Evolutionary conservation across 1,284 basidiomycete genomes (phyloP).

Genomic region (Abortiporus biennis): DNA sequence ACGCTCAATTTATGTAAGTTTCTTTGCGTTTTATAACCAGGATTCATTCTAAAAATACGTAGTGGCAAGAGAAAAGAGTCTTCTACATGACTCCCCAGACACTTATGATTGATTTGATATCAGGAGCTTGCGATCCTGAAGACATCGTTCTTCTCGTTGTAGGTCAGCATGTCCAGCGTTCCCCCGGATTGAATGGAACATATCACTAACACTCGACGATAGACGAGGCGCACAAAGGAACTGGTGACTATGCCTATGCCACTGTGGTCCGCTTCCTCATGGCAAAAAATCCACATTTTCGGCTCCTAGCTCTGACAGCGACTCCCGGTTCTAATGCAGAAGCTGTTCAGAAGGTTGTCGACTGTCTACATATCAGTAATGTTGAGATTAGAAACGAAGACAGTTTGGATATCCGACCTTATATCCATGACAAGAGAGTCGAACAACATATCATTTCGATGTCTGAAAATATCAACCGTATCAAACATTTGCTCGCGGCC

Average conservation of each 20-base stretch:
- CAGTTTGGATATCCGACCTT: constrained; percentile 82
- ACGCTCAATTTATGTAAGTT: constrained; percentile 59
- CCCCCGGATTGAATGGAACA: not conserved
- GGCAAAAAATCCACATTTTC: constrained; percentile 91
- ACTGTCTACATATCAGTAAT: constrained; percentile 92
- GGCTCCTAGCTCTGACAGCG: constrained; percentile 90
- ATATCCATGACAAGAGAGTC: constrained; percentile 84
- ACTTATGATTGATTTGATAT: constrained; percentile 81
- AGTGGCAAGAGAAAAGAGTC: constrained; percentile 86
- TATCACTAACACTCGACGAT: constrained; percentile 6
- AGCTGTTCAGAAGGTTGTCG: constrained; percentile 87
- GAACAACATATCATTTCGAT: constrained; percentile 70
- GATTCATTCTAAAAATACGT: not conserved
- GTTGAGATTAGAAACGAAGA: constrained; percentile 95
- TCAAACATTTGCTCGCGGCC: constrained; percentile 53
- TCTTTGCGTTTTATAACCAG: not conserved
- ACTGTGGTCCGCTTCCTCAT: constrained; percentile 88
- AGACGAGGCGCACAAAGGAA: constrained; percentile 97
- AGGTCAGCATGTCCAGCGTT: constrained; percentile 38
- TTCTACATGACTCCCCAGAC: constrained; percentile 99
- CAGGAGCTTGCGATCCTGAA: constrained; percentile 68
- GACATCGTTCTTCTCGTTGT: constrained; percentile 83
- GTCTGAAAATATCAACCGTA: constrained; percentile 48
- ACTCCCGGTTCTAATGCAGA: constrained; percentile 89
- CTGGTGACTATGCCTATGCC: constrained; percentile 91